Conservation (phyloP, 768 basidiomycete species). For the Tulasnella sp. region DNA sequence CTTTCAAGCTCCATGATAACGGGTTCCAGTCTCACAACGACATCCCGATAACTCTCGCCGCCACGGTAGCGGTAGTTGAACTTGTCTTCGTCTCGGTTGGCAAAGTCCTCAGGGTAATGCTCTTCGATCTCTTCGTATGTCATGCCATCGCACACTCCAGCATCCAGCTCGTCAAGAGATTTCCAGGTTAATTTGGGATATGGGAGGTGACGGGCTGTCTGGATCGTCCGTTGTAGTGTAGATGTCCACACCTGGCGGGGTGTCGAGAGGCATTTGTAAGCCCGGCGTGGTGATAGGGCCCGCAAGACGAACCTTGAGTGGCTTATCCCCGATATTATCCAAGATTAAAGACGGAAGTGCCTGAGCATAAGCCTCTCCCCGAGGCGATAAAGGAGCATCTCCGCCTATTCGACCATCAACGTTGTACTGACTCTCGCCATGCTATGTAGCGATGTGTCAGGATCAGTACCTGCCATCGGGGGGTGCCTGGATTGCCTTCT, state of each 20-base stretch:
- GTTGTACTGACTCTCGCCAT: conserved; percentile 97
- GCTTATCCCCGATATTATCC: conserved; percentile 85
- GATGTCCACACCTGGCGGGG: conserved; percentile 88
- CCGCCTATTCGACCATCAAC: conserved; percentile 96
- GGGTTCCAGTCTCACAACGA: conserved; percentile 90
- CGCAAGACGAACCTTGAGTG: conserved; percentile 62
- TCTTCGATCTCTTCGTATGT: conserved; percentile 99
- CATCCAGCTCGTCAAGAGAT: conserved; percentile 95
- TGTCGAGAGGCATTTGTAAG: not conserved
- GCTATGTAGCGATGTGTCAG: conserved; percentile 48
- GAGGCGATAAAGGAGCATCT: conserved; percentile 82
- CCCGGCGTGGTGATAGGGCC: not conserved
- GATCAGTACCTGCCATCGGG: not conserved
- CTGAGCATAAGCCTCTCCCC: conserved; percentile 78
- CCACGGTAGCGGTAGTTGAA: conserved; percentile 98
- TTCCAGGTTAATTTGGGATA: conserved; percentile 98
- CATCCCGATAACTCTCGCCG: conserved; percentile 97
- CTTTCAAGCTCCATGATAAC: conserved; percentile 99
- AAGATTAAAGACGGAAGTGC: conserved; percentile 84
- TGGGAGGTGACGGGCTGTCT: conserved; percentile 76
- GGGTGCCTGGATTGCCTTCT: conserved; percentile 35
- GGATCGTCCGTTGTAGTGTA: conserved; percentile 88
- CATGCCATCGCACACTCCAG: conserved; percentile 99
- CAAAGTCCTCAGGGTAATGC: conserved; percentile 96
- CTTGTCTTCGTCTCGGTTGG: conserved; percentile 97